These are phyloP conservation scores for Boletus bicolor DNA, from an alignment of 768 basidiomycete species.

Conservation along the genomic window DNA sequence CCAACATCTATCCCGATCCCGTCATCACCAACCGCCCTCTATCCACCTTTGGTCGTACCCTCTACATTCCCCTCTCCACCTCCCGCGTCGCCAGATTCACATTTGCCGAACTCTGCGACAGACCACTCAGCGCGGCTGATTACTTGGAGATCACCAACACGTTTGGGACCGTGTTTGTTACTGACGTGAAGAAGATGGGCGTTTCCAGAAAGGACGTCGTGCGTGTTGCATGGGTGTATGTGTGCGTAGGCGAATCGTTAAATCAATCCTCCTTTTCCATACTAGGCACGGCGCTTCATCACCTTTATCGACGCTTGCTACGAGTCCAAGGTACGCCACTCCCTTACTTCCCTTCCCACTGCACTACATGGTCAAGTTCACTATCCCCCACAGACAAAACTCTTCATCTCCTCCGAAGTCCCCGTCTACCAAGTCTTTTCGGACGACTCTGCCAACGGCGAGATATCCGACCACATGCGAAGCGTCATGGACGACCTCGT, in stretches of 20 bases:
- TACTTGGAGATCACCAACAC: slow-evolving; percentile 90
- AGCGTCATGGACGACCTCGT: slow-evolving; percentile 96
- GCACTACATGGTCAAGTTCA: slow-evolving; percentile 22
- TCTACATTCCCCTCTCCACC: slow-evolving; percentile 77
- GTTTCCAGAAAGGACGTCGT: slow-evolving; percentile 85
- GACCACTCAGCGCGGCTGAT: slow-evolving; percentile 90
- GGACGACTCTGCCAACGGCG: slow-evolving; percentile 49
- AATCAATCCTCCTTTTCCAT: background rate
- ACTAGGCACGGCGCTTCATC: slow-evolving; percentile 88
- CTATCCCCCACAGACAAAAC: slow-evolving; percentile 72
- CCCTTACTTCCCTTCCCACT: background rate
- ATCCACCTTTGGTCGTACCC: slow-evolving; percentile 85
- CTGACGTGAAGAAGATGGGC: slow-evolving; percentile 86
- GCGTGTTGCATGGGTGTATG: slow-evolving; percentile 6
- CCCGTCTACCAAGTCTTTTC: slow-evolving; percentile 91
- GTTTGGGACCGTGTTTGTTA: slow-evolving; percentile 85
- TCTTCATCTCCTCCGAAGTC: slow-evolving; percentile 90
- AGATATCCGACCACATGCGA: slow-evolving; percentile 81
- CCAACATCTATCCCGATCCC: slow-evolving; percentile 37
- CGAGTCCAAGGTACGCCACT: slow-evolving; percentile 67
- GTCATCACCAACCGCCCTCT: slow-evolving; percentile 62
- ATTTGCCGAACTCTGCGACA: slow-evolving; percentile 84
- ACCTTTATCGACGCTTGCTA: slow-evolving; percentile 98
- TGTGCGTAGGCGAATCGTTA: background rate
- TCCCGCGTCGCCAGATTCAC: slow-evolving; percentile 78